Evolutionary conservation across 352 stramenopile species (phyloP), one percentile per base, ranked within the genome.

Genomic region (Pythium utonaiense): DNA sequence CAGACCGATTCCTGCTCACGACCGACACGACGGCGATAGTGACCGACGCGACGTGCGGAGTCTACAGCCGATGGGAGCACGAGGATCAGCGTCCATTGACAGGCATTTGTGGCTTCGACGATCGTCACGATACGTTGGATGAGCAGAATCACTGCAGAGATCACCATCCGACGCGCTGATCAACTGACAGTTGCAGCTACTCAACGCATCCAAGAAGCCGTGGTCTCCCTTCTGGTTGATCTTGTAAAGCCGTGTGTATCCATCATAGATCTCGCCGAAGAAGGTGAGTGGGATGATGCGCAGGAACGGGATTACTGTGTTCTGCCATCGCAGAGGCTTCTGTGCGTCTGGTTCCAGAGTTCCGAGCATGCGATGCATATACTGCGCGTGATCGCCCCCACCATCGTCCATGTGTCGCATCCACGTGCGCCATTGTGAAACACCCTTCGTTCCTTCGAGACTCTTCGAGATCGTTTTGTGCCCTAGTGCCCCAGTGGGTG

Each of bases 51-150:
- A 94, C 83, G 70, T 83, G 92, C 42, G 81, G 74, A 25, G 90
- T 88, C 88, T 21, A 97, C 78, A 30, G 91, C 88, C 89, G 88
- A 97, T 9, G 91, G 90, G 3, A 97, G 78, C 14, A 91, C 78
- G 10, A 97, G 77, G 62, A 97, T 85, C 16, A 97, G 65, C 42
- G 91, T 93, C 82, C 71, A 96, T 89, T 76, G n/a, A n/a, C 89
- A 96, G 22, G 82, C 87, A 47, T 95, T 92, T 3, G 93, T 93
- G 21, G 83, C 87, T 60, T 96, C 81, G 34, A 91, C 78, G 38
- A 97, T 73, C 22, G 78, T 89, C 27, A 97, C 84, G 53, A 97
- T 95, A 40, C 78, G 80, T 59, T 94, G 85, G 21, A 83, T 6
- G 21, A 91, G 67, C n/a, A 94, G 64, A 66, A 94, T 66, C 12